Base-by-base conservation (phyloP, 768 basidiomycete genomes). In the Mycena sanguinolenta region DNA sequence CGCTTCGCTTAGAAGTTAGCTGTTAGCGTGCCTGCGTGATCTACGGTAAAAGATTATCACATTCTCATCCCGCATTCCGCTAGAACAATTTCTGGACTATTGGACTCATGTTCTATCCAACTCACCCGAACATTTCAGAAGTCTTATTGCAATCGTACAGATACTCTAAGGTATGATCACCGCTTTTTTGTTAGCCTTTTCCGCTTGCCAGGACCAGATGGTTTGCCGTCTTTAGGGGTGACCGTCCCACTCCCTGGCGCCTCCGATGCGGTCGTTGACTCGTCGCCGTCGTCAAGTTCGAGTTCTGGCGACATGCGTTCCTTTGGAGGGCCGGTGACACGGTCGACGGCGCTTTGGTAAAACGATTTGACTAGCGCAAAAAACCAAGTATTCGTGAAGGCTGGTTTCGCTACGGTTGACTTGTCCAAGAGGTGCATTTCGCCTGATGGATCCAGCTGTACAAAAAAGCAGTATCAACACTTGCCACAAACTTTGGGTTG, bases 381-480 rank as follows among this genome's bases (percentile, higher is more conserved):
- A 75, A 92, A 90, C 95, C 95, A 96, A 4, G 94, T 95, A 60
- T 86, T 83, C 36, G 77, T 78, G 32, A 94, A 71, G 9, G 86
- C 83, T n/a, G 95, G 91, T 5, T 81, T 80, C 2, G 79, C 80
- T 21, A 89, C 92, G 4, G 90, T 87, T 28, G 84, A 86, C 42
- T 86, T 82, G 78, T 94, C 88, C 54, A 94, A 81, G 19, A 84
- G 81, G 39, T 90, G 84, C 75, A 90, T 80, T 17, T 86, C 82
- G 9, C 91, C 92, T 6, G 87, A 83, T 13, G 84, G 79, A 39
- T 93, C 92, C 65, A 90, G 83, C 94, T 95, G 27, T 69, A 62
- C 60, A 66, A 54, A 52, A 55, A 55, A 54, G 53, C 46, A 17
- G 21, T 14, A 23, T 70, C 12, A 64, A 23, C 36, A 30, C 67